A percentile compares a stretch with the other conserved stretches of the same genome.
phyloP scores from a whole-genome alignment of 352 stramenopile species.

The Phytophthora idaei region DNA sequence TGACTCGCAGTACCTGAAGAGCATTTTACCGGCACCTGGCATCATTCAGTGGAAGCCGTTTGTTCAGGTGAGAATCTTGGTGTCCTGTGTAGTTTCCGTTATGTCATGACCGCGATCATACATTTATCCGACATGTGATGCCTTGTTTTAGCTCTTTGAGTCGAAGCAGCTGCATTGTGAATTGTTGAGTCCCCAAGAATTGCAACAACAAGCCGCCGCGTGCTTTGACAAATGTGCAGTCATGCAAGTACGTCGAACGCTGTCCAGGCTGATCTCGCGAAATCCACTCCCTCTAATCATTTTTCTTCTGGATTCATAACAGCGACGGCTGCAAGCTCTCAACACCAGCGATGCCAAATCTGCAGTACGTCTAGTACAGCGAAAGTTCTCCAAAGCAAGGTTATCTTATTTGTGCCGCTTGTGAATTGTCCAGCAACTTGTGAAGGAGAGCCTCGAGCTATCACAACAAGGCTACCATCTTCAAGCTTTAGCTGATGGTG shows the following conservation, averaged over 20 bases:
- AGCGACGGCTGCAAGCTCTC: slow-evolving; percentile 33
- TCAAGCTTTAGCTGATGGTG: slow-evolving; percentile 44
- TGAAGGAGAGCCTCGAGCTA: slow-evolving; percentile 45
- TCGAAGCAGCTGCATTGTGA: slow-evolving; percentile 37
- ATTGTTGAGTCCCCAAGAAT: slow-evolving; percentile 29
- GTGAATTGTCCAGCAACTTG: slow-evolving; percentile 33
- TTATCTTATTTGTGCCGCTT: background rate
- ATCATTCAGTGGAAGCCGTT: slow-evolving; percentile 34
- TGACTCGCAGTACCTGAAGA: slow-evolving; percentile 12
- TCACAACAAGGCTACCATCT: slow-evolving; percentile 64
- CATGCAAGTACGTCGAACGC: slow-evolving; percentile 39
- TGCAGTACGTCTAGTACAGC: slow-evolving; percentile 15
- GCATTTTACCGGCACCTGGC: slow-evolving; percentile 8
- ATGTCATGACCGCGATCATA: background rate
- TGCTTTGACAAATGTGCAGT: slow-evolving; percentile 46
- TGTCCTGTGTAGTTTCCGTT: background rate
- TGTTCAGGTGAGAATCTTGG: slow-evolving; percentile 22
- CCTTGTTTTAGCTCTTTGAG: slow-evolving; percentile 29
- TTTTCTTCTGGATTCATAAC: background rate
- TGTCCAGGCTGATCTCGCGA: background rate
- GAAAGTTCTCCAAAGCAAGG: background rate
- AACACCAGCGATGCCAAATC: slow-evolving; percentile 18
- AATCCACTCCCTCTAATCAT: background rate
- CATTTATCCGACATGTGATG: background rate
- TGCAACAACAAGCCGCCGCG: slow-evolving; percentile 29